Evolutionary conservation across 2,329 filamentous ascomycete species (phyloP).

Genomic region (Stachybotrys chartarum): DNA sequence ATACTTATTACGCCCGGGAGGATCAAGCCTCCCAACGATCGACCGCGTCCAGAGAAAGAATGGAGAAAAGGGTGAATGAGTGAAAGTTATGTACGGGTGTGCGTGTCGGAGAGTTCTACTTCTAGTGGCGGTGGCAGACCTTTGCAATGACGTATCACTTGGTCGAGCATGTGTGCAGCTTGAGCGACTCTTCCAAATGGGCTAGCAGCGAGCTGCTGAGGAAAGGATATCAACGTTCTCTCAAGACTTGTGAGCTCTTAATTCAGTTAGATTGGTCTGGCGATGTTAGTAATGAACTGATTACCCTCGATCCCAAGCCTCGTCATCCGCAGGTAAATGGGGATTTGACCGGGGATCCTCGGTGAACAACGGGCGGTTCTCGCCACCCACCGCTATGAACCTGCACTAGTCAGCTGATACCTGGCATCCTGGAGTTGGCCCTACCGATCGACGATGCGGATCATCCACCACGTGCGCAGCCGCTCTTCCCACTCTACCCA

Average conservation of each 20-base stretch:
- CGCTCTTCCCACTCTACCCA: slow-evolving; percentile 24
- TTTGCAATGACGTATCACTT: slow-evolving; percentile 13
- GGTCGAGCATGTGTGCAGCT: slow-evolving; percentile 21
- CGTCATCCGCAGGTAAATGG: slow-evolving; percentile 18
- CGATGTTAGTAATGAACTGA: neutral
- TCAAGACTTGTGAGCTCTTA: slow-evolving; percentile 1
- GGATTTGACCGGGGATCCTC: no score
- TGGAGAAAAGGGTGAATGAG: no score
- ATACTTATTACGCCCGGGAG: no score
- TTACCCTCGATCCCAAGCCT: slow-evolving; percentile 14
- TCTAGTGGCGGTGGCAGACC: no score
- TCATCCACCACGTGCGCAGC: slow-evolving; percentile 23
- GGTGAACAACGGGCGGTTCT: slow-evolving; percentile 12
- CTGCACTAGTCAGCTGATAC: slow-evolving; percentile 2
- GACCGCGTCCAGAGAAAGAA: no score
- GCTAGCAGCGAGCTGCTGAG: slow-evolving; percentile 17
- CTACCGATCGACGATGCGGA: slow-evolving; percentile 23
- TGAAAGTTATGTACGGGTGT: no score
- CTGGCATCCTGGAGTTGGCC: neutral
- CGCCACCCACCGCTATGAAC: slow-evolving; percentile 11
- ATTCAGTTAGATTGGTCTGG: neutral
- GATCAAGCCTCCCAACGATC: no score
- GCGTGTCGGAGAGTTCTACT: no score
- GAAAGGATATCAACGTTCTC: slow-evolving; percentile 5
- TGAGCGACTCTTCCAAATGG: slow-evolving; percentile 23